Percentiles rank a stretch among this genome's conserved stretches.
Conservation (phyloP, 2,329 filamentous ascomycete species). For the Fusarium sulawesiense region DNA sequence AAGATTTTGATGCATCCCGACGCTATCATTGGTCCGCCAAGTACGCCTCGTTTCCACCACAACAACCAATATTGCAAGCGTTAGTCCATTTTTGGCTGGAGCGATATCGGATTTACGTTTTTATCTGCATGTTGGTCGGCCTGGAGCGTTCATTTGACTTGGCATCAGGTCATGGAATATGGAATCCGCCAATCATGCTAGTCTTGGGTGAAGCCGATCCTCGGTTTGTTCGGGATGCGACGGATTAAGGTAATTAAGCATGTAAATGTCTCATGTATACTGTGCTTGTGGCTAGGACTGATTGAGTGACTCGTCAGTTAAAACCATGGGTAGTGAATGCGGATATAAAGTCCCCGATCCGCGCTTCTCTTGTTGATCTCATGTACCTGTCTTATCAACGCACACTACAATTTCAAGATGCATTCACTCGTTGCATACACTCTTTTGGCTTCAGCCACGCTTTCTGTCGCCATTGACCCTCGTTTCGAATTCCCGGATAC, state of each 20-base stretch:
- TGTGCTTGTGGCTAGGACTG: neutral
- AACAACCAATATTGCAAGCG: neutral
- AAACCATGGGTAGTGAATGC: neutral
- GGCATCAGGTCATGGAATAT: slow-evolving; percentile 30
- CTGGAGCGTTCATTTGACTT: slow-evolving; percentile 16
- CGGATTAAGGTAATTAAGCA: slow-evolving; percentile 2
- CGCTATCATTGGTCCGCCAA: slow-evolving; percentile 4
- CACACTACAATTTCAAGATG: slow-evolving; percentile 24
- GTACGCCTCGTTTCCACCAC: neutral
- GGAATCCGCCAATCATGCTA: neutral
- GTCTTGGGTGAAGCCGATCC: too few relatives aligned
- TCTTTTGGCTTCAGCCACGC: slow-evolving; percentile 38
- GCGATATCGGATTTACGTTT: slow-evolving; percentile 24
- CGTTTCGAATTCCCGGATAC: slow-evolving; percentile 50
- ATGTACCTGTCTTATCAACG: neutral
- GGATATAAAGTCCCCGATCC: neutral
- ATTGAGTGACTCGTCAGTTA: neutral
- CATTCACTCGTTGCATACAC: slow-evolving; percentile 28
- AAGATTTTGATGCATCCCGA: slow-evolving; percentile 38
- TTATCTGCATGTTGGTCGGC: neutral
- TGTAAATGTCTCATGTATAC: neutral
- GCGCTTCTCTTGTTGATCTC: neutral
- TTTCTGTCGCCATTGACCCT: slow-evolving; percentile 25
- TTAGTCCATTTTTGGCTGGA: slow-evolving; percentile 3
- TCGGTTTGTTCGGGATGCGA: neutral